Evolutionary conservation across 805 yeast genomes (phyloP).

Genomic region (Cyberlindnera euphorbiiphila): DNA sequence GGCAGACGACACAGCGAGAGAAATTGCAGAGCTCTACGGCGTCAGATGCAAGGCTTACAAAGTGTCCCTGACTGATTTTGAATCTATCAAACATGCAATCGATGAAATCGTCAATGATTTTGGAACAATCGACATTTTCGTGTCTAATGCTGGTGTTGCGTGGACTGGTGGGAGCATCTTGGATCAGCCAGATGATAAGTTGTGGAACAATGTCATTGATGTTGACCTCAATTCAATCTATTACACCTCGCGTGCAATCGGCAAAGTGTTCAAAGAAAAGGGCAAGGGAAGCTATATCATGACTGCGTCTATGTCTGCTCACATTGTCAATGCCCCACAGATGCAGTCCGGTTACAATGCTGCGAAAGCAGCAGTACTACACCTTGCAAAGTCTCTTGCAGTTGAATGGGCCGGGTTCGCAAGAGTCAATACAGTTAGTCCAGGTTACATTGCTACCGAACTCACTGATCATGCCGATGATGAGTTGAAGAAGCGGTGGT

Average conservation of each 20-base stretch:
- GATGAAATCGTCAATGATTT: constrained; percentile 55
- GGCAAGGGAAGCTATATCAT: constrained; percentile 76
- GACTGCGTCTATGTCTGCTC: constrained; percentile 90
- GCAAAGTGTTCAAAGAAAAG: constrained; percentile 67
- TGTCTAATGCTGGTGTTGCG: constrained; percentile 87
- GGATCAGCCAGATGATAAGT: constrained; percentile 40
- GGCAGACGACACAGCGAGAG: constrained; percentile 39
- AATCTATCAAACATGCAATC: constrained; percentile 29
- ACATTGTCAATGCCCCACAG: constrained; percentile 84
- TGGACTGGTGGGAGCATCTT: constrained; percentile 67
- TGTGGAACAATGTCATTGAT: constrained; percentile 71
- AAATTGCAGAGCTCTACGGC: constrained; percentile 56
- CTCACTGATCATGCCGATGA: constrained; percentile 47
- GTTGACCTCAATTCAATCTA: constrained; percentile 78
- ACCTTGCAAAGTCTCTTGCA: constrained; percentile 72
- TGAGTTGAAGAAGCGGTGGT: constrained; percentile 46
- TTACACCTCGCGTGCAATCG: constrained; percentile 74
- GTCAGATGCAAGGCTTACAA: constrained; percentile 59
- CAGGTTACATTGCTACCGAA: constrained; percentile 80
- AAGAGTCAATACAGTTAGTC: constrained; percentile 78
- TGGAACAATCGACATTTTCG: constrained; percentile 71
- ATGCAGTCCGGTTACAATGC: constrained; percentile 84
- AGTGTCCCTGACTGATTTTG: constrained; percentile 31
- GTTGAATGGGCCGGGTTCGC: constrained; percentile 86
- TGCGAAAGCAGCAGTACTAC: constrained; percentile 80